Conservation (phyloP, 1,284 basidiomycete species). For the Fomitiporia mediterranea region DNA sequence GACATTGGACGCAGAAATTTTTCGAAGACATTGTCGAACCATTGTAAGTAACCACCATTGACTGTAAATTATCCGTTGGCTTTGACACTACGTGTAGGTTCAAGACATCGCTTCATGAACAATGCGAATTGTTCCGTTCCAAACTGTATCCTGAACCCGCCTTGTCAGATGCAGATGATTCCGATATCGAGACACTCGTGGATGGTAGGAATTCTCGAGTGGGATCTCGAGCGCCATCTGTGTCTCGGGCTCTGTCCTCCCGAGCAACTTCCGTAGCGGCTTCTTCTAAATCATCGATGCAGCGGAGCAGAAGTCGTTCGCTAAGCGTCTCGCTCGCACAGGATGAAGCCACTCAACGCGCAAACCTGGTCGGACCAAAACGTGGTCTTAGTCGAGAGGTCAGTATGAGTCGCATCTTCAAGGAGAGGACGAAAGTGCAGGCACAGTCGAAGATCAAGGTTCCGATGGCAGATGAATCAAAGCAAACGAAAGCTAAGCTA, state of each 20-base stretch:
- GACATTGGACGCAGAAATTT: conserved; percentile 71
- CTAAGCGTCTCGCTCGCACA: conserved; percentile 57
- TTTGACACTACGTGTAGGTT: conserved; percentile 42
- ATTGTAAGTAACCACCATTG: conserved; percentile 39
- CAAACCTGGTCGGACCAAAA: conserved; percentile 36
- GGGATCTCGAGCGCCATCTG: conserved; percentile 9
- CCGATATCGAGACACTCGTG: conserved; percentile 21
- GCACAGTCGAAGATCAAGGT: not conserved
- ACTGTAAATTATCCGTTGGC: not conserved
- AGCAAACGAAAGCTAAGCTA: not conserved
- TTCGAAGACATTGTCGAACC: conserved; percentile 59
- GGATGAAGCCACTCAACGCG: conserved; percentile 44
- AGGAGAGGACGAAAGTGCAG: conserved; percentile 27
- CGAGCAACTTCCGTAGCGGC: not conserved
- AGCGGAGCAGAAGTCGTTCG: conserved; percentile 48
- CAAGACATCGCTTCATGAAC: conserved; percentile 44
- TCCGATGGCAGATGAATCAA: not conserved
- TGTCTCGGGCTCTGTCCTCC: not conserved
- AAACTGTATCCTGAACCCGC: conserved; percentile 63
- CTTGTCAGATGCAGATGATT: conserved; percentile 45
- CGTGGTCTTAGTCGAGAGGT: conserved; percentile 56
- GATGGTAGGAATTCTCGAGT: conserved; percentile 8
- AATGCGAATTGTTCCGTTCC: conserved; percentile 53
- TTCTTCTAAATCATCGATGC: not conserved
- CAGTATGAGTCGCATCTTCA: conserved; percentile 69